Evolutionary conservation across 2,329 filamentous ascomycete species (phyloP).

Genomic region (Verticillium tricorpus): DNA sequence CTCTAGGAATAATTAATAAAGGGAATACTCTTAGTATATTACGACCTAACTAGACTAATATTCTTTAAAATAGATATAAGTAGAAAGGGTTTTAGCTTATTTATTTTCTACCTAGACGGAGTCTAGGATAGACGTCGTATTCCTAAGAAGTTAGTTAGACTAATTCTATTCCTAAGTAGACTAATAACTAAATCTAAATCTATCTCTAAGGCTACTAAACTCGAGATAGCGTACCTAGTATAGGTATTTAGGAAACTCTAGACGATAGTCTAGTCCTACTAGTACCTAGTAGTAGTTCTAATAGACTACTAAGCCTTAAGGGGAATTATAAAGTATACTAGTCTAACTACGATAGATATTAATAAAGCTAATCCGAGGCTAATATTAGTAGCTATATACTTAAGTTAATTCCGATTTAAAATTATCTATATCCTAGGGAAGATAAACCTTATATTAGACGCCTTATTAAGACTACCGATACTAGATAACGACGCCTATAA

Average conservation of each 20-base stretch:
- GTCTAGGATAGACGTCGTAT: neutral
- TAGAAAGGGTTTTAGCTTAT: neutral
- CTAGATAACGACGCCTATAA: neutral
- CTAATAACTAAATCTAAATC: neutral
- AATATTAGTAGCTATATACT: neutral
- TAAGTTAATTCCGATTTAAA: neutral
- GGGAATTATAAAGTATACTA: neutral
- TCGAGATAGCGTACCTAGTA: neutral
- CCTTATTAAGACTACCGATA: slow-evolving; percentile 11
- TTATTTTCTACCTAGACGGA: neutral
- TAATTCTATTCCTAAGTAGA: neutral
- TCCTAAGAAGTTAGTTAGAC: neutral
- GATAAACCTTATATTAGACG: neutral
- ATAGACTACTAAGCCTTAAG: slow-evolving; percentile 2
- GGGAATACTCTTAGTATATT: neutral
- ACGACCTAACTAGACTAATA: neutral
- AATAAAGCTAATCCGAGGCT: slow-evolving; percentile 8
- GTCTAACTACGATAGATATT: slow-evolving; percentile 6
- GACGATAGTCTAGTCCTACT: neutral
- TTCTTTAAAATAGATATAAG: neutral
- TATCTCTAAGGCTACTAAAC: neutral
- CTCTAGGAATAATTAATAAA: neutral
- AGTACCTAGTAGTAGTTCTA: neutral
- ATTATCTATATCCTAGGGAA: too few species aligned
- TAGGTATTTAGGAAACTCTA: neutral